A percentile compares a stretch with the other conserved stretches of the same genome.
These are phyloP conservation scores for Fistulinella prunicolor DNA, from an alignment of 768 basidiomycete species.

Conservation along the genomic window DNA sequence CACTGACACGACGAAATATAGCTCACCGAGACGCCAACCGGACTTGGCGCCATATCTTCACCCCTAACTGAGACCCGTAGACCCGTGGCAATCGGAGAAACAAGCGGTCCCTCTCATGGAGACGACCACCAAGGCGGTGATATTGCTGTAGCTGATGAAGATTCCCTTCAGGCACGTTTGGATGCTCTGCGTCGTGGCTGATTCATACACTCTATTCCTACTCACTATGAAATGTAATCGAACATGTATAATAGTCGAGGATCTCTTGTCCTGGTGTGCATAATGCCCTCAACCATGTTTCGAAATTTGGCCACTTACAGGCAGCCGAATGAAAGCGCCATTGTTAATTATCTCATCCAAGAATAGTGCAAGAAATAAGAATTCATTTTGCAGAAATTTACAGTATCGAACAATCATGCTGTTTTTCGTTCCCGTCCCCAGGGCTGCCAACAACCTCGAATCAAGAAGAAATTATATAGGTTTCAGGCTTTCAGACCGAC, in stretches of 20 bases:
- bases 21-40: slow-evolving; percentile 83
- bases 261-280: slow-evolving; percentile 2
- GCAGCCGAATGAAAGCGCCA: too few species aligned
- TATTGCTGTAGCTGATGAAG: slow-evolving; percentile 68
- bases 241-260: slow-evolving; percentile 3
- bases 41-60: slow-evolving; percentile 57
- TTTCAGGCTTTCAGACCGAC: slow-evolving; percentile 51
- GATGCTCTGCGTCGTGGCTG: slow-evolving; percentile 82
- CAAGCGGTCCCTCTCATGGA: slow-evolving; percentile 32
- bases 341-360: too few species aligned
- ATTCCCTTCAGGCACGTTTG: slow-evolving; percentile 88
- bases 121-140: slow-evolving; percentile 39
- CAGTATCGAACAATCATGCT: too few species aligned
- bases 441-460: too few species aligned
- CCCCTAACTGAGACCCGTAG: slow-evolving; percentile 63
- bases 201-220: slow-evolving; percentile 12
- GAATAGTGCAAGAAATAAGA: too few species aligned
- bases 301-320: background rate
- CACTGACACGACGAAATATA: slow-evolving; percentile 32
- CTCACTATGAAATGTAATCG: slow-evolving; percentile 6
- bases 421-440: too few species aligned
- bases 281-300: background rate
- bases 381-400: too few species aligned
- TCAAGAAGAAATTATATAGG: slow-evolving; percentile 4
- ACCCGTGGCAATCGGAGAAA: slow-evolving; percentile 84